Base-by-base conservation (phyloP, 495 filamentous ascomycete species). In the Penicillium verhagenii region DNA sequence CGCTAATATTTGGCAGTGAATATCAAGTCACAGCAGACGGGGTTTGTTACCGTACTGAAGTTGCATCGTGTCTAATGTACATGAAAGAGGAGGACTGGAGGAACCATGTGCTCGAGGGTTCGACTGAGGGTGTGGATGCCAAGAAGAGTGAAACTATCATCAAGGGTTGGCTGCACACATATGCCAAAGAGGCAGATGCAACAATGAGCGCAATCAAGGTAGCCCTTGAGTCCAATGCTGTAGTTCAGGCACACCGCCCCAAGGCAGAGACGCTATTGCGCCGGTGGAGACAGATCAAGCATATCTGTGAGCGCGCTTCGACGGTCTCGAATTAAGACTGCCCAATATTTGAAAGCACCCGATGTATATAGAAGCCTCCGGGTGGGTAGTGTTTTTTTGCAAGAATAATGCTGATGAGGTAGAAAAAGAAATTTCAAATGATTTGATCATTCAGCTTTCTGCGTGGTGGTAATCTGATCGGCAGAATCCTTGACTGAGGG, bases 21-120 rank as follows among this genome's bases (percentile, higher is more conserved):
- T 91, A 91, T 55, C 79, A 82, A 64, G 63, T 90, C 4, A 86
- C 84, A 54, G 58, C 68, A 8, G 68, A 79, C 13, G 82, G 80
- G 1, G 82, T 81, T 24, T 93, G 89, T 63, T 84, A 87, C 54
- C 79, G 89, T 26, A 90, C 89, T 5, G 80, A 89, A 63, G 82
- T 88, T 19, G 89, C 86, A n/a, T 73, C 86, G 35, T 73, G 84
- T 37, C 68, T 76, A 47, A 73, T 64, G 54, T 77, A 75, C 57
- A 78, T 78, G 71, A 61, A 70, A 28, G 69, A 69, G 24, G 55
- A 67, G 23, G 65, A 74, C 49, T 81, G 77, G 78, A 66, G 72
- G 35, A 69, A 76, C 39, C 75, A 78, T 58, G 60, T 75, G 18
- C 70, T 74, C 37, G 76, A 78, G 19, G 64, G 67, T 37, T 71